Base-by-base conservation (phyloP, 257 asterid genomes). In the Verbascum thapsus region DNA sequence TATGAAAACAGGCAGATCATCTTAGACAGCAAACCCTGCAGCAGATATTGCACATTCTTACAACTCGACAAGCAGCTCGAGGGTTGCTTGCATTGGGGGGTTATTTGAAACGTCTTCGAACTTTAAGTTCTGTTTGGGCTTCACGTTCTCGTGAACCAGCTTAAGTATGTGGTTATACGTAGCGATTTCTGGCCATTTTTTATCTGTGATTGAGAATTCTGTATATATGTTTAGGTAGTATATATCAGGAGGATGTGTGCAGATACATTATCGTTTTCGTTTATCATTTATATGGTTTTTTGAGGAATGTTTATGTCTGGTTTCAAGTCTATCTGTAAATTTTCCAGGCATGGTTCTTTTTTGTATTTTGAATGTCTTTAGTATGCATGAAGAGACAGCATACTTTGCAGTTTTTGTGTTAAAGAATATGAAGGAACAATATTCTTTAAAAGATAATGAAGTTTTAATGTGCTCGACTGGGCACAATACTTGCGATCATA, bases 1-100 rank as follows among this genome's bases (percentile, higher is more conserved):
- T n/a, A n/a, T n/a, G n/a, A n/a, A n/a, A n/a, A n/a, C 78, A 83
- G 85, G 90, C 90, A 22, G 90, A 83, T 64, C 76, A 80, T 74
- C 85, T 83, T 45, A 68, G 90, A 40, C 83, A 76, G 34, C 81
- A 73, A 66, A 78, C 87, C 3, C 80, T 83, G 10, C 79, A 75
- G 56, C 90, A 78, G 79, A 68, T 83, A 7, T 72, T 70, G 42
- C 68, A 74, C 37, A 67, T 75, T 60, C 83, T 83, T 1, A 72
- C 73, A 38, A 62, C 78, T 7, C 78, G 71, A 0, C 86, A 83
- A 78, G 70, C 86, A 42, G 89, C 89, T 58, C 77, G 77, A 10
- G 89, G 80, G 55, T 78, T 80, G 19, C 73, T 83, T 13, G 89
- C 82, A 2, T 41, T 83, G 70, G 89, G 89, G 7, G 84, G 73